Evolutionary conservation across 306 rosid species (phyloP), one percentile per base, ranked within the genome.

Genomic region (Vigna reflexopilosa): DNA sequence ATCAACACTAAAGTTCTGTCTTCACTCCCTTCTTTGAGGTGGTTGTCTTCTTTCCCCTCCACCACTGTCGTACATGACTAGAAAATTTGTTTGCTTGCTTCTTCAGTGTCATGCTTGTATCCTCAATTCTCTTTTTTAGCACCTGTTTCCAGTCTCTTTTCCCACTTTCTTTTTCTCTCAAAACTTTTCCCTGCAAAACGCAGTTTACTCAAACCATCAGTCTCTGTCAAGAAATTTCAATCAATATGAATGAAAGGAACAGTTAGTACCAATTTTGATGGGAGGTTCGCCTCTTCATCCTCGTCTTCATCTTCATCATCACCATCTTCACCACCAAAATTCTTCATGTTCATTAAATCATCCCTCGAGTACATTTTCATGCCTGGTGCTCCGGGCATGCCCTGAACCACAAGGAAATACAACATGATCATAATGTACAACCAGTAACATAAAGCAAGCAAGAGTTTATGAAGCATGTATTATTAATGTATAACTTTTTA

Each of bases 351-450:
- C 98, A 90, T 88, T 65, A 93, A 70, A n/a, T 93, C 97, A 17
- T 93, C 98, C 69, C 90, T 90, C 1, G 98, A 94, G 65, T 91
- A 94, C 98, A 95, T 95, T 87, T 95, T 93, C 99, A 95, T 92
- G 85, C 82, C 80, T 0, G 98, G 99, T 70, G 99, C 99, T 80
- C 99, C 99, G n/a, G 99, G 99, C 98, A 95, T 93, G 14, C 99
- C 99, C 99, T 95, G 89, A 75, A 77, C 66, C 70, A 77, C 55
- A 49, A 71, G 19, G 14, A 49, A 78, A 61, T 62, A 77, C 64
- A 76, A 71, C n/a, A 32, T 34, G 66, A 72, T 47, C 77, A 73
- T 16, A 30, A 62, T 51, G 67, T 24, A 34, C 36, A 13, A 67
- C 61, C 45, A 28, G 14, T 20, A 68, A 44, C 40, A 72, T 16